Evolutionary conservation across 1,284 basidiomycete genomes (phyloP).

Genomic region (Fomitiporia mediterranea): DNA sequence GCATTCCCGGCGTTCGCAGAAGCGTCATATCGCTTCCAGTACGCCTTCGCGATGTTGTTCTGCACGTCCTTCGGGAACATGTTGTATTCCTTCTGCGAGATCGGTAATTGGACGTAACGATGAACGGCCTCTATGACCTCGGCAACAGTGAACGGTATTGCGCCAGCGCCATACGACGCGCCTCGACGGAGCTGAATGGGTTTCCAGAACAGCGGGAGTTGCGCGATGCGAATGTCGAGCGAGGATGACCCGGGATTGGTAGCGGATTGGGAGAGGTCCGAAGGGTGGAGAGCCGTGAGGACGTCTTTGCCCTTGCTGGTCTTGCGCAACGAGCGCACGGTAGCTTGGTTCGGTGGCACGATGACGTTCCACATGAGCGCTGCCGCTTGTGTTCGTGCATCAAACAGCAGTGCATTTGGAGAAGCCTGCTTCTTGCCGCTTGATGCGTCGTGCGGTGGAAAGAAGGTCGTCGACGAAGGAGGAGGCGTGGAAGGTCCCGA

Average conservation of each 20-base stretch:
- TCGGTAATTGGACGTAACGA: conserved; percentile 5
- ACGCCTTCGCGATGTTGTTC: conserved; percentile 2
- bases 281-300: conserved; percentile 3
- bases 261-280: conserved; percentile 5
- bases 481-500: conserved; percentile 17
- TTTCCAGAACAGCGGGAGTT: conserved; percentile 16
- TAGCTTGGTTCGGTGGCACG: not conserved
- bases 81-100: conserved; percentile 11
- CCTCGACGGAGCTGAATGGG: conserved; percentile 8
- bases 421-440: not conserved
- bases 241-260: conserved; percentile 4
- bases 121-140: conserved; percentile 16
- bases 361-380: conserved; percentile 14
- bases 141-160: conserved; percentile 11
- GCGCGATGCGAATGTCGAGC: conserved; percentile 11
- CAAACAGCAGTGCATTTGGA: conserved; percentile 4
- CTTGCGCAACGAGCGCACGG: conserved; percentile 2
- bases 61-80: conserved; percentile 12
- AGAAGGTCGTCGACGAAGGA: conserved; percentile 12
- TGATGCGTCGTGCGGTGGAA: not conserved
- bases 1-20: not conserved
- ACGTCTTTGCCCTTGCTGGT: conserved; percentile 7
- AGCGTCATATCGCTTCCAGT: conserved; percentile 8
- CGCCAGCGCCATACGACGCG: not conserved
- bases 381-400: conserved; percentile 1